These are phyloP conservation scores for Ogataea degrootiae DNA, from an alignment of 805 yeast genomes.

Conservation along the genomic window DNA sequence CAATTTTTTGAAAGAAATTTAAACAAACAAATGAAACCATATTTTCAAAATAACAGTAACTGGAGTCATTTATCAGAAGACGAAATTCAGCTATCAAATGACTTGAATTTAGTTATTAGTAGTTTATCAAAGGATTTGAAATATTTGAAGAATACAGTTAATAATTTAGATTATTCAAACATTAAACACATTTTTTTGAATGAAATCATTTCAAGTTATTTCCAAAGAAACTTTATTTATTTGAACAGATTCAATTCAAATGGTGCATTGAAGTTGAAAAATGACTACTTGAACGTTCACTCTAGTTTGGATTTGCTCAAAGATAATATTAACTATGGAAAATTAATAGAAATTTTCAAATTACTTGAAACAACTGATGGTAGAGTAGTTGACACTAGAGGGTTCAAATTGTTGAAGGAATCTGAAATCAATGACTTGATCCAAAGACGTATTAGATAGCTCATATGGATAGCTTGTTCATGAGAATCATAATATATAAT, in stretches of 20 bases:
- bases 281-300: constrained; percentile 32
- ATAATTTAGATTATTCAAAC: constrained; percentile 26
- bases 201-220: constrained; percentile 28
- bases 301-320: constrained; percentile 17
- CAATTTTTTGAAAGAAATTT: constrained; percentile 33
- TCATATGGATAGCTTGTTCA: too few relatives aligned
- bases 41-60: constrained; percentile 26
- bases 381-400: not conserved
- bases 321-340: constrained; percentile 16
- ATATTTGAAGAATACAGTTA: constrained; percentile 27
- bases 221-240: constrained; percentile 35
- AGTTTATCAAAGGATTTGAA: constrained; percentile 25
- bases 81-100: constrained; percentile 12
- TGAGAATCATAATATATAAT: not conserved
- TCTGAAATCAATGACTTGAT: constrained; percentile 13
- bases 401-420: constrained; percentile 4
- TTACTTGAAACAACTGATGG: constrained; percentile 7
- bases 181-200: constrained; percentile 23
- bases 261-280: constrained; percentile 33
- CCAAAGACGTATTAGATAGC: constrained; percentile 4
- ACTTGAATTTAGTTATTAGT: constrained; percentile 23
- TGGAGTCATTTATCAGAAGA: constrained; percentile 19
- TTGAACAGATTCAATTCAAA: constrained; percentile 31
- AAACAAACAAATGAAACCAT: constrained; percentile 32
- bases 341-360: constrained; percentile 14